phyloP scores from a whole-genome alignment of 805 yeast genomes.

The Huiozyma sinensis region DNA sequence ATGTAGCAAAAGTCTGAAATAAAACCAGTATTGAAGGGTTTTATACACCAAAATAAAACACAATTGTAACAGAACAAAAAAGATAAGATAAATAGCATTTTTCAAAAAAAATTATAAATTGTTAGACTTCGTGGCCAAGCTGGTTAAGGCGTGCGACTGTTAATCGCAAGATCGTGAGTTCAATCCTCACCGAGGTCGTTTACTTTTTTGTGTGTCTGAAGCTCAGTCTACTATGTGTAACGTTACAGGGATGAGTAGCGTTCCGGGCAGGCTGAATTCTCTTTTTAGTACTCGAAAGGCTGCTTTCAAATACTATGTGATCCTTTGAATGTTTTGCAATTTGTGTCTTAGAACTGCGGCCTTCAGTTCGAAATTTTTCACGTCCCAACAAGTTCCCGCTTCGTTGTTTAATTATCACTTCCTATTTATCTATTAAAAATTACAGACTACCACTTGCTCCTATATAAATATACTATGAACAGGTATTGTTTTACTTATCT shows the following conservation, averaged over 20 bases:
- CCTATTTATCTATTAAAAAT: too few relatives aligned
- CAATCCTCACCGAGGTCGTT: conserved; percentile 49
- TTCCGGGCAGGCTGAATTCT: too few relatives aligned
- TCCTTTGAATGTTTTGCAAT: too few relatives aligned
- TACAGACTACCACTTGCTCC: not conserved
- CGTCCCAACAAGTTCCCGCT: too few relatives aligned
- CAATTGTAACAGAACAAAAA: not conserved
- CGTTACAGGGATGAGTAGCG: too few relatives aligned
- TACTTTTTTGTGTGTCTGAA: not conserved
- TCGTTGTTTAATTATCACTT: too few relatives aligned
- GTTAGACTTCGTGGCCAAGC: conserved; percentile 45
- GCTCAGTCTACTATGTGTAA: too few relatives aligned
- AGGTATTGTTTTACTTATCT: not conserved
- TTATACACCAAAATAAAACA: not conserved
- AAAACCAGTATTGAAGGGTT: not conserved
- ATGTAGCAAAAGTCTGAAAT: not conserved
- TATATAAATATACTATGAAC: not conserved
- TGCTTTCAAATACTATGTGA: too few relatives aligned
- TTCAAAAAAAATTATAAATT: not conserved
- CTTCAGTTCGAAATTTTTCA: too few relatives aligned
- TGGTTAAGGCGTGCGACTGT: conserved; percentile 57
- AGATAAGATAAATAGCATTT: not conserved
- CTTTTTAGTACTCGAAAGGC: too few relatives aligned
- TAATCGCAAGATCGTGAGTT: conserved; percentile 56
- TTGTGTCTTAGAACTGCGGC: too few relatives aligned